Evolutionary conservation across 805 yeast genomes (phyloP).

Genomic region (Spathaspora sp.): DNA sequence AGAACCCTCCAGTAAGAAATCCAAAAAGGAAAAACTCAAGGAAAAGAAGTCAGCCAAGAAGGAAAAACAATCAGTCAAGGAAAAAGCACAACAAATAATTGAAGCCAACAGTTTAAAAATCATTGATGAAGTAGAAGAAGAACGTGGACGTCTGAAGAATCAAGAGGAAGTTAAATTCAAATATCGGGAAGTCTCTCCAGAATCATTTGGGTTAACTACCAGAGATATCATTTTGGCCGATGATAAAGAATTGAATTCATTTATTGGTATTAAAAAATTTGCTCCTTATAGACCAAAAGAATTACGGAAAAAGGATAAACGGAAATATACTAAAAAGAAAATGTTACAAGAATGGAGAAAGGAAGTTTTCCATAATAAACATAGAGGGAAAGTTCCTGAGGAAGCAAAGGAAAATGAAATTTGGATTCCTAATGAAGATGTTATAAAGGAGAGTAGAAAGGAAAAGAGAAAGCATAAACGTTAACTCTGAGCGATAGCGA

Average conservation of each 20-base stretch:
- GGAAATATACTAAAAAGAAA: constrained; percentile 72
- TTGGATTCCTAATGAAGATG: constrained; percentile 33
- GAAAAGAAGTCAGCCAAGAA: constrained; percentile 58
- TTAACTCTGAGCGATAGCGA: too few relatives aligned
- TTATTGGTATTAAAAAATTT: constrained; percentile 83
- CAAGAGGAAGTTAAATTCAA: constrained; percentile 56
- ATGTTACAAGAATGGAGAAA: constrained; percentile 88
- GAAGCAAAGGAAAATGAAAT: constrained; percentile 32
- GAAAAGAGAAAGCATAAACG: constrained; percentile 6
- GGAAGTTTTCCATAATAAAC: constrained; percentile 65
- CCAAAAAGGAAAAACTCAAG: constrained; percentile 53
- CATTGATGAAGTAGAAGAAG: constrained; percentile 65
- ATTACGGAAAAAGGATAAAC: constrained; percentile 67
- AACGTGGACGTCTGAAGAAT: constrained; percentile 52
- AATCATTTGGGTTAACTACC: constrained; percentile 78
- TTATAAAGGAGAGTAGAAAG: constrained; percentile 1
- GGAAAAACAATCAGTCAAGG: constrained; percentile 57
- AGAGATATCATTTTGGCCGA: constrained; percentile 89
- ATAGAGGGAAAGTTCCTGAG: constrained; percentile 40
- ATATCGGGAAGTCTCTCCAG: constrained; percentile 95
- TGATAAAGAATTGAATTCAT: constrained; percentile 79
- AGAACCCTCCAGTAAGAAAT: constrained; percentile 28
- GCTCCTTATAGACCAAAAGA: constrained; percentile 89
- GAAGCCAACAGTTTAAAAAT: constrained; percentile 65
- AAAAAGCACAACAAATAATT: constrained; percentile 74